Evolutionary conservation across 1,139 yeast genomes (phyloP).

Genomic region (Candida pseudocylindracea): DNA sequence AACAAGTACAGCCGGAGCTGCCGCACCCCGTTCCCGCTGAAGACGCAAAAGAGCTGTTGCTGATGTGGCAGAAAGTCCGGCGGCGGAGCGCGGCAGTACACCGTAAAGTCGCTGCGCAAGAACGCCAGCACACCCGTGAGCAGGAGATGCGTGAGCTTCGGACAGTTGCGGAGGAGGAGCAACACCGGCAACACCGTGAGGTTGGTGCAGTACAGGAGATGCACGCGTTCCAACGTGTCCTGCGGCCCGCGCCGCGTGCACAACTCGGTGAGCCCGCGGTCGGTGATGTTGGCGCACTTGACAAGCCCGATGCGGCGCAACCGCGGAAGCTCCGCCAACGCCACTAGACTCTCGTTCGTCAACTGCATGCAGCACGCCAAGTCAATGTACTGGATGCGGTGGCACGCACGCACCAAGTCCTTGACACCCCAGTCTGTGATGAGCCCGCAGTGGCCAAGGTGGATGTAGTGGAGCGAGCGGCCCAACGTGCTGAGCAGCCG

Average conservation of each 20-base stretch:
- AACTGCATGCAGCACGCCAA: conserved; percentile 85
- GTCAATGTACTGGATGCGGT: conserved; percentile 78
- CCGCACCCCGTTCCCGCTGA: conserved; percentile 76
- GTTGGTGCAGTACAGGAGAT: conserved; percentile 75
- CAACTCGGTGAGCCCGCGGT: conserved; percentile 61
- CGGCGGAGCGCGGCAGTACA: conserved; percentile 88
- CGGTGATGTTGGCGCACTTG: conserved; percentile 76
- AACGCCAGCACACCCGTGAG: conserved; percentile 82
- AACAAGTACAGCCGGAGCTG: conserved; percentile 41
- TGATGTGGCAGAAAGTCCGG: conserved; percentile 81
- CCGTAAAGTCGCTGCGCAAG: conserved; percentile 65
- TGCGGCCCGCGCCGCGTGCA: conserved; percentile 51
- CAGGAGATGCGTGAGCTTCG: conserved; percentile 68
- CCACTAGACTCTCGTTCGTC: conserved; percentile 67
- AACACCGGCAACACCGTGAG: conserved; percentile 54
- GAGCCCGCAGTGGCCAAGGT: conserved; percentile 81
- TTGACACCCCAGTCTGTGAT: conserved; percentile 82
- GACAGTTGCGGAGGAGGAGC: conserved; percentile 58
- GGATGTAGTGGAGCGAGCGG: conserved; percentile 69
- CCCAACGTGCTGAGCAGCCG: conserved; percentile 55
- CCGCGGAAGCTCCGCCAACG: conserved; percentile 56
- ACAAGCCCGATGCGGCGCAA: conserved; percentile 84
- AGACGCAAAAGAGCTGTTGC: conserved; percentile 74
- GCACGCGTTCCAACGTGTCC: conserved; percentile 76
- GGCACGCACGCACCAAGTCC: conserved; percentile 55